phyloP scores from a whole-genome alignment of 2,329 filamentous ascomycete genomes.

The Phialophora chinensis region DNA sequence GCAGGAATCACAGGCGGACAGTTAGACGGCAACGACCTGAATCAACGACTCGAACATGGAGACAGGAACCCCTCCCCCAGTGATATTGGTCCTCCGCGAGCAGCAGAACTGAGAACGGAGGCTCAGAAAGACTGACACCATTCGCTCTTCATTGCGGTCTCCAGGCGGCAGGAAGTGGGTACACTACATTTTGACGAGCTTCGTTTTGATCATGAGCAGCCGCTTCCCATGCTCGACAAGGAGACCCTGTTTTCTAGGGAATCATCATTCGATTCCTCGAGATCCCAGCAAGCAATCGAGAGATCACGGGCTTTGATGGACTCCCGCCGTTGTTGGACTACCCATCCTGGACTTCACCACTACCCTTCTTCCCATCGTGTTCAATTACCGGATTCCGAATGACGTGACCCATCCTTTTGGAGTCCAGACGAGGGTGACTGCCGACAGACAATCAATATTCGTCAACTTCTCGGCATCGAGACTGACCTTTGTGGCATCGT shows the following conservation, averaged over 20 bases:
- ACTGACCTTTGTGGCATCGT: conserved; percentile 19
- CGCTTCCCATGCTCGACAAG: not conserved
- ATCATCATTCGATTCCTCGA: not conserved
- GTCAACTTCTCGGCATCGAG: conserved; percentile 18
- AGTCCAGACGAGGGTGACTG: not conserved
- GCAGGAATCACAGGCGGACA: not conserved
- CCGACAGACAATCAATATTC: conserved; percentile 2
- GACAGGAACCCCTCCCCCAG: not conserved
- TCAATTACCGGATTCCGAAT: not conserved
- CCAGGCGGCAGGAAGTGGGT: not conserved
- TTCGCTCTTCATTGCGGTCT: not conserved
- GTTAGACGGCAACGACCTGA: not conserved
- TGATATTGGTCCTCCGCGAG: not conserved
- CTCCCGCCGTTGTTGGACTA: not conserved
- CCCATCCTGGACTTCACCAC: not conserved
- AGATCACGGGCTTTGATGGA: not conserved
- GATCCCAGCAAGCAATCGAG: not conserved
- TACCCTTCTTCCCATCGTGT: not conserved
- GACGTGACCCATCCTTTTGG: not conserved
- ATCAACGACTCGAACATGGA: not conserved
- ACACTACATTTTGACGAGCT: conserved; percentile 1
- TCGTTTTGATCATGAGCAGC: not conserved
- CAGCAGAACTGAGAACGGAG: not conserved
- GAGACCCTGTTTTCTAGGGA: not conserved
- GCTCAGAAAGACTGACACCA: not conserved